Base-by-base conservation (phyloP, 768 basidiomycete species). In the Xerocomellus amylosporus region DNA sequence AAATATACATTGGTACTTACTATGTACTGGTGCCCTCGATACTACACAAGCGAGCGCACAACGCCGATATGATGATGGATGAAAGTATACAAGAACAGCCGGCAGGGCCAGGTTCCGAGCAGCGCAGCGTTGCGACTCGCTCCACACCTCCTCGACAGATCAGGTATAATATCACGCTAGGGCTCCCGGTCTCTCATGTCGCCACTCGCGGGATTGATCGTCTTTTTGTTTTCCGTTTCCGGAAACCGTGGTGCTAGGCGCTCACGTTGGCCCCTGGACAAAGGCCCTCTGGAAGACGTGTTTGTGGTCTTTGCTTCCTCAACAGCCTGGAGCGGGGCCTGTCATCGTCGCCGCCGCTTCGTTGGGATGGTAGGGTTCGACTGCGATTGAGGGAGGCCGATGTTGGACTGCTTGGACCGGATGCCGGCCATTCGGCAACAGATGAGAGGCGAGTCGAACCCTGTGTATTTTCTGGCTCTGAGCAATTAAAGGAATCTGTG, bases 291-390 rank as follows among this genome's bases (percentile, higher is more conserved):
- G 67, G 67, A 49, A 60, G 62, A 40, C 55, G 69, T 8, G 74
- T 63, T 36, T 77, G 79, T 42, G 71, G 76, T 61, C 77, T 80
- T 62, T 82, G 80, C 61, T 83, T 85, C 63, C 75, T 75, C 46
- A 82, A 67, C 22, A 82, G 67, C 53, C 76, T 70, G 34, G 71
- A 60, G 30, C 69, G 71, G 53, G 59, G 74, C 59, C 64, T 72
- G 46, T 72, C 75, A 17, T 80, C 74, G 48, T 73, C 70, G 53
- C 60, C 20, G 28, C 51, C 38, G 30, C 52, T 36, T 36, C 62
- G 58, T 20, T 63, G 64, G 13, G 52, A 68, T 59, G 88, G 88
- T 43, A 90, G 51, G 36, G 88, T 90, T 52, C 82, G 78, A 63
- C 88, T 87, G 24, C 88, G 77, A 46, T 73, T 75, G 14, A 72